These are phyloP conservation scores for Beauveria sp. DNA, from an alignment of 2,329 filamentous ascomycete genomes.

Conservation along the genomic window DNA sequence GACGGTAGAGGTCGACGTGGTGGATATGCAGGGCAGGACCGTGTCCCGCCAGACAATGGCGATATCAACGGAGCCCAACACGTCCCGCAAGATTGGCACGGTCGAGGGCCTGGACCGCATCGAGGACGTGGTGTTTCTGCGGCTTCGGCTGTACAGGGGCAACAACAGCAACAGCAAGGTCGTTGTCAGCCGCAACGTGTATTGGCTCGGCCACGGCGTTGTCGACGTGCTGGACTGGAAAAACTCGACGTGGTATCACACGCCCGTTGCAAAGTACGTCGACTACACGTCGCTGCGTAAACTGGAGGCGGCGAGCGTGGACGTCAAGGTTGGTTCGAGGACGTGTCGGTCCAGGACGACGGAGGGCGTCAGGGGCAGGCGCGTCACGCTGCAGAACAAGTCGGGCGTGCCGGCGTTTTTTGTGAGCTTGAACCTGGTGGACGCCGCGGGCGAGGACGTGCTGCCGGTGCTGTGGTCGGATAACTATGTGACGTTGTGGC, in stretches of 20 bases:
- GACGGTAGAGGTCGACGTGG: slow-evolving; percentile 39
- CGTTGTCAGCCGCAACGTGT: slow-evolving; percentile 48
- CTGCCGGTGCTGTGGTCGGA: slow-evolving; percentile 50
- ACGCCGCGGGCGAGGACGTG: slow-evolving; percentile 36
- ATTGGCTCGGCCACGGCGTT: slow-evolving; percentile 43
- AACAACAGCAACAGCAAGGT: slow-evolving; percentile 19
- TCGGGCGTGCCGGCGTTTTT: slow-evolving; percentile 50
- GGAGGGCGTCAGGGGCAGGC: slow-evolving; percentile 6
- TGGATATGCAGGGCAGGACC: slow-evolving; percentile 38
- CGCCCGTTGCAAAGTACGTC: slow-evolving; percentile 29
- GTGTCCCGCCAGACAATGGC: slow-evolving; percentile 27
- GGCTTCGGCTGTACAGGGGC: slow-evolving; percentile 33
- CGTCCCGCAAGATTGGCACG: slow-evolving; percentile 23
- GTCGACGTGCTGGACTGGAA: slow-evolving; percentile 48
- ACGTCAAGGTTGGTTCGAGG: slow-evolving; percentile 15
- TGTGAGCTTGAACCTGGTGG: slow-evolving; percentile 42
- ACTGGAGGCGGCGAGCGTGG: slow-evolving; percentile 31
- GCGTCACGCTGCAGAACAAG: slow-evolving; percentile 42
- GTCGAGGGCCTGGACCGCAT: slow-evolving; percentile 22
- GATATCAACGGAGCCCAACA: slow-evolving; percentile 36
- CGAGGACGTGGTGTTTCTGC: slow-evolving; percentile 41
- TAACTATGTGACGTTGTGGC: slow-evolving; percentile 57
- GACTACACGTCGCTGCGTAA: slow-evolving; percentile 34
- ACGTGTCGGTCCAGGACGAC: slow-evolving; percentile 11
- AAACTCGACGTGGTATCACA: slow-evolving; percentile 51